Evolutionary conservation across 1,139 yeast genomes (phyloP).

Genomic region (Geotrichum histeridarum): DNA sequence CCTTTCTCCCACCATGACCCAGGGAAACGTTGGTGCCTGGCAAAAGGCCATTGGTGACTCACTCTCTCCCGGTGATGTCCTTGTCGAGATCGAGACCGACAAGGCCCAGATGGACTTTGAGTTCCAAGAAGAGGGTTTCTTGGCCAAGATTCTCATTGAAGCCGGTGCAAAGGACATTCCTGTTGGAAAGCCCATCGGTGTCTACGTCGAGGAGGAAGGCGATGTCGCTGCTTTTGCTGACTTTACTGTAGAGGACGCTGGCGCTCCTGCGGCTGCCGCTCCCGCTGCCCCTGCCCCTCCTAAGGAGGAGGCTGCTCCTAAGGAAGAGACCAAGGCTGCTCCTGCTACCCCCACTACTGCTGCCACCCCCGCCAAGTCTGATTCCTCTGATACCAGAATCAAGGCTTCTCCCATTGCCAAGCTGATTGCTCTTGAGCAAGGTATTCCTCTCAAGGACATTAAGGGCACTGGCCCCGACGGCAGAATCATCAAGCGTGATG

Average conservation of each 20-base stretch:
- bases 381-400: slow-evolving; percentile 55
- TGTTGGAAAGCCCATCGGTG: slow-evolving; percentile 94
- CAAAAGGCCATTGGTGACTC: slow-evolving; percentile 82
- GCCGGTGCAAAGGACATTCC: slow-evolving; percentile 88
- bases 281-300: slow-evolving; percentile 35
- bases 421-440: slow-evolving; percentile 87
- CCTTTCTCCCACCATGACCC: slow-evolving; percentile 96
- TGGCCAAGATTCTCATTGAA: slow-evolving; percentile 83
- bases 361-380: slow-evolving; percentile 31
- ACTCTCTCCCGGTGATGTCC: slow-evolving; percentile 75
- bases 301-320: slow-evolving; percentile 24
- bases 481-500: slow-evolving; percentile 85
- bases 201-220: slow-evolving; percentile 79
- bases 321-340: slow-evolving; percentile 32
- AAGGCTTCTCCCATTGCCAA: slow-evolving; percentile 95
- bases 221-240: slow-evolving; percentile 85
- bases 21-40: slow-evolving; percentile 88
- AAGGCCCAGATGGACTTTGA: slow-evolving; percentile 99
- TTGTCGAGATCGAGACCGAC: slow-evolving; percentile 97
- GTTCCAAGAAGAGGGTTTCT: slow-evolving; percentile 95
- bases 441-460: slow-evolving; percentile 76
- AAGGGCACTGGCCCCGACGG: slow-evolving; percentile 95
- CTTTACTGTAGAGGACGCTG: slow-evolving; percentile 82
- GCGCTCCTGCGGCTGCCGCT: slow-evolving; percentile 47
- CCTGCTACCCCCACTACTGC: slow-evolving; percentile 34